Conservation (phyloP, 148 eudicot species). For the Suaeda aralocaspica region DNA sequence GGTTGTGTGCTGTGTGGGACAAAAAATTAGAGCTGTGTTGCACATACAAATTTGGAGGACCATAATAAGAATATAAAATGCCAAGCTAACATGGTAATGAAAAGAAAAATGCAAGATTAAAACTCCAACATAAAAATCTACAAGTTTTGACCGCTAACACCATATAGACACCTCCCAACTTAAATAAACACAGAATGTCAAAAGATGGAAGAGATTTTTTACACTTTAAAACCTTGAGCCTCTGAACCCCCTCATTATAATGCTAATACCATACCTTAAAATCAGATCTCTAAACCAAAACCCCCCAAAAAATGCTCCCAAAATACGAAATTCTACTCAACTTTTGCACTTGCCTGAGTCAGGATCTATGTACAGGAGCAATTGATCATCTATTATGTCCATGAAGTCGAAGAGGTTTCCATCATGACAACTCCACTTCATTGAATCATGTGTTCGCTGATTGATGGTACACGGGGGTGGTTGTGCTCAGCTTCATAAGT, state of each 20-base stretch:
- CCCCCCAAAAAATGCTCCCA: constrained; percentile 22
- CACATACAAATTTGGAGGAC: no score
- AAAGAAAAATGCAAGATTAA: constrained; percentile 10
- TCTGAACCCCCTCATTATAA: neutral
- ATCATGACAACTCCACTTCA: no score
- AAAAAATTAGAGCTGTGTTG: no score
- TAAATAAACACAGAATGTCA: constrained; percentile 22
- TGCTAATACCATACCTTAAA: constrained; percentile 13
- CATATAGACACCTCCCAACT: constrained; percentile 15
- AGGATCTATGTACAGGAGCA: constrained; percentile 26
- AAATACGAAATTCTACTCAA: constrained; percentile 21
- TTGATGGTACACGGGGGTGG: constrained; percentile 47
- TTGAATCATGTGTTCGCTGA: constrained; percentile 35
- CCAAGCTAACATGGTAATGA: neutral
- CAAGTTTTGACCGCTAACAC: constrained; percentile 12
- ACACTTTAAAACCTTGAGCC: constrained; percentile 8
- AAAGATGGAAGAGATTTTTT: constrained; percentile 21
- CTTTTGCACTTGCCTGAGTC: constrained; percentile 15
- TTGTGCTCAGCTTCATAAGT: constrained; percentile 56
- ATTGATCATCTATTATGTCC: constrained; percentile 12
- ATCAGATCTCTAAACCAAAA: neutral
- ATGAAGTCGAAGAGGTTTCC: neutral
- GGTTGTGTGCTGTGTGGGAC: no score
- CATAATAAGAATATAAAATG: neutral
- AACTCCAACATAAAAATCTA: neutral